A percentile compares a stretch with the other conserved stretches of the same genome.
phyloP scores from a whole-genome alignment of 805 yeast species.

The Metahyphopichia silvanorum region DNA sequence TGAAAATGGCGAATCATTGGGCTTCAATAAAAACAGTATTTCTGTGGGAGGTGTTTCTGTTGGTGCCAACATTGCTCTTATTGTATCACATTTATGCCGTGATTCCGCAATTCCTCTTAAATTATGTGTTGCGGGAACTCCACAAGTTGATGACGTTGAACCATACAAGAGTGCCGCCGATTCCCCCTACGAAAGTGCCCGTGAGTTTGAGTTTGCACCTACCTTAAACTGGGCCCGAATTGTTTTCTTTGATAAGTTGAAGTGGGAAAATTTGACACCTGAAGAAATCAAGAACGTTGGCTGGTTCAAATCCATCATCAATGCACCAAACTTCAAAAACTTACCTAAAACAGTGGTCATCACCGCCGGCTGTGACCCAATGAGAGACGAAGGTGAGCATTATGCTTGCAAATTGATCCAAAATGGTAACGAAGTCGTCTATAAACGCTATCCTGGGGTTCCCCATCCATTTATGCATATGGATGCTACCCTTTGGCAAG shows the following conservation, averaged over 20 bases:
- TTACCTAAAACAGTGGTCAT: conserved; percentile 24
- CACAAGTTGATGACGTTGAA: conserved; percentile 27
- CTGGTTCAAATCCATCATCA: conserved; percentile 23
- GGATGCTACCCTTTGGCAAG: conserved; percentile 27
- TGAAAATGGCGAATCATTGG: conserved; percentile 14
- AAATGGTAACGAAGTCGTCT: conserved; percentile 21
- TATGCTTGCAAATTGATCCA: conserved; percentile 22
- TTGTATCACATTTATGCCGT: conserved; percentile 23
- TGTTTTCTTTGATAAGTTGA: conserved; percentile 24
- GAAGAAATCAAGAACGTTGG: conserved; percentile 20
- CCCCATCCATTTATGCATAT: conserved; percentile 33
- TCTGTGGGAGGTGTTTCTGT: conserved; percentile 21
- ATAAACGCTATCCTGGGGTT: conserved; percentile 26
- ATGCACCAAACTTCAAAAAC: conserved; percentile 20
- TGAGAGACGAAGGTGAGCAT: conserved; percentile 29
- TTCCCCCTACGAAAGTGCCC: conserved; percentile 20
- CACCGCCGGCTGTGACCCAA: conserved; percentile 31
- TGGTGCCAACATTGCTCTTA: conserved; percentile 23
- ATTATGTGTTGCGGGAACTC: conserved; percentile 26
- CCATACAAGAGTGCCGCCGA: conserved; percentile 15
- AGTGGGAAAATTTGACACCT: conserved; percentile 20
- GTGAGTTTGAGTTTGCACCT: conserved; percentile 28
- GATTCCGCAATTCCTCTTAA: conserved; percentile 18
- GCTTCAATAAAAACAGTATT: conserved; percentile 14
- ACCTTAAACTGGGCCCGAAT: conserved; percentile 27